Base-by-base conservation (phyloP, 441 rosid genomes). In the Arabidopsis lyrata region DNA sequence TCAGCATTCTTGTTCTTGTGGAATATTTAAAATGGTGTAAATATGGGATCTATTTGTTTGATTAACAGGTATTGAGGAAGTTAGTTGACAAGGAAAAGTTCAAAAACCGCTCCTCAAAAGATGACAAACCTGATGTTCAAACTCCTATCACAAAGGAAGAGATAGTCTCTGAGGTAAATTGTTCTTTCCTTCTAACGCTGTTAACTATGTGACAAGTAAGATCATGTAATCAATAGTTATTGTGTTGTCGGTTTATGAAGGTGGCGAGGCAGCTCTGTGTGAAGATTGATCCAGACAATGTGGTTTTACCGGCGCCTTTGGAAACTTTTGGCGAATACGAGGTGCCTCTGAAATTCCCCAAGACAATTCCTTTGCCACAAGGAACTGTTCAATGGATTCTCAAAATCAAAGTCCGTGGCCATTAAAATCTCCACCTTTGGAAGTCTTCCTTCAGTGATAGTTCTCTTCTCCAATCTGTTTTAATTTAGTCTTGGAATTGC, bases 231-330 rank as follows among this genome's bases (percentile, higher is more conserved):
- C 36, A 11, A 12, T 45, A 1, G 36, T 29, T 56, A 22, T 3
- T 34, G 15, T 75, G 14, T 49, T 75, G 14, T 49, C 0, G 50
- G 8, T 18, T 27, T 59, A 15, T 65, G 34, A 80, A 92, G 97
- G 95, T 88, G 58, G 87, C 89, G 52, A 95, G 98, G 77, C 98
- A 92, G 81, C 90, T 89, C 0, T 85, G 80, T 8, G 95, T 95
- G 79, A 74, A 76, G 35, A 81, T 95, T 45, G 90, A 90, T 69
- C 95, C 91, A 11, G 97, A 88, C 5, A 89, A 89, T 58, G 58
- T 92, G 14, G 76, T 81, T 78, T 84, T 90, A 44, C 85, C 91
- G 0, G 64, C 83, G 12, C 91, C 96, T 15, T 76, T 95, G 80
- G 41, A 88, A 22, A 83, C 89, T n/a, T 87, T 87, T 16, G 97